Conservation (phyloP, 495 filamentous ascomycete genomes). For the Cenococcum geophilum region DNA sequence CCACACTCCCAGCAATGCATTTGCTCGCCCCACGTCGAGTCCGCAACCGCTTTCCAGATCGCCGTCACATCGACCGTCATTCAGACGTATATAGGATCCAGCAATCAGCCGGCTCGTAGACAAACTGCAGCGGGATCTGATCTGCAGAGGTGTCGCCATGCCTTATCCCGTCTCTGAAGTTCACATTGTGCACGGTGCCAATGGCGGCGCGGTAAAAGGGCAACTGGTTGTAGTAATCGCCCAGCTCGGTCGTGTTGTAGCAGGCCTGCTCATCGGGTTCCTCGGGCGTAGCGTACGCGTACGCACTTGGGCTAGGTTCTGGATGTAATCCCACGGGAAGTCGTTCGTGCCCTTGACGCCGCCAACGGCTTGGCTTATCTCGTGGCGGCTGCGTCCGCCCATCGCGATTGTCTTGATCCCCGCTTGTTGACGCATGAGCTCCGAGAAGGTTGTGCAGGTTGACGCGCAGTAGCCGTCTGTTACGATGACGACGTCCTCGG, state of each 20-base stretch:
- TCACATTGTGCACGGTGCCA: conserved; percentile 10
- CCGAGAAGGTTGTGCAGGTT: conserved; percentile 53
- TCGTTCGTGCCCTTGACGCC: conserved; percentile 46
- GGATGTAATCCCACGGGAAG: conserved; percentile 6
- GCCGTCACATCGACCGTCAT: conserved; percentile 22
- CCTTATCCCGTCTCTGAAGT: conserved; percentile 29
- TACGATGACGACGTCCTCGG: conserved; percentile 29
- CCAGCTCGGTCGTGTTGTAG: conserved; percentile 12
- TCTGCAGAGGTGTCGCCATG: conserved; percentile 15
- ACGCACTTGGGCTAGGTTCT: background rate
- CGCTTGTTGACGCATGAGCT: conserved; percentile 49
- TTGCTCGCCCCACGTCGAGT: conserved; percentile 16
- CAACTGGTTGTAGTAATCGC: conserved; percentile 1
- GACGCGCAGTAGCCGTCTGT: conserved; percentile 55
- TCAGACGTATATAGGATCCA: conserved; percentile 28
- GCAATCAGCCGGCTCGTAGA: conserved; percentile 32
- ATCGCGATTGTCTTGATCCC: conserved; percentile 52
- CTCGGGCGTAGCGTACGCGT: background rate
- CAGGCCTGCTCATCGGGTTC: conserved; percentile 1
- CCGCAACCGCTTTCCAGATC: conserved; percentile 25
- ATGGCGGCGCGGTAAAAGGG: conserved; percentile 6
- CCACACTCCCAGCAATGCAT: conserved; percentile 4
- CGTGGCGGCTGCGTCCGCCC: conserved; percentile 50
- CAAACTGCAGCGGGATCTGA: conserved; percentile 30
- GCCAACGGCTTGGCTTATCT: conserved; percentile 55